phyloP scores from a whole-genome alignment of 495 filamentous ascomycete species.

The Daldinia loculata region DNA sequence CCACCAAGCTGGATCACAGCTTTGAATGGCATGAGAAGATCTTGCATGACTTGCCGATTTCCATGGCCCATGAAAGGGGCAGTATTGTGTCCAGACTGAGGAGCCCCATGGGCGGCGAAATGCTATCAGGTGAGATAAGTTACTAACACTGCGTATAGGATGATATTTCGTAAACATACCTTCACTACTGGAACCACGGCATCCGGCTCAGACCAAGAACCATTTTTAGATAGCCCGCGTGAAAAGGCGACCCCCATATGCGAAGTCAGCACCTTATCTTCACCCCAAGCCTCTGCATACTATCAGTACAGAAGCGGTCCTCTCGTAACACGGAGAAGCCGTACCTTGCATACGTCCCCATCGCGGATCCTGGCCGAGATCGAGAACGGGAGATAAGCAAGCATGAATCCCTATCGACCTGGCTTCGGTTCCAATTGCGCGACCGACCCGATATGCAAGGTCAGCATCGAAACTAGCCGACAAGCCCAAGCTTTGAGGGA shows the following conservation, averaged over 20 bases:
- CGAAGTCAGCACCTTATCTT: slow-evolving; percentile 53
- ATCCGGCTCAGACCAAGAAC: slow-evolving; percentile 48
- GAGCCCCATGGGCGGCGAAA: slow-evolving; percentile 53
- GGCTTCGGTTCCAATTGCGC: slow-evolving; percentile 52
- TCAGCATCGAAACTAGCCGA: slow-evolving; percentile 51
- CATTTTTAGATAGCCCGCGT: slow-evolving; percentile 52
- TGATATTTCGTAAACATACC: slow-evolving; percentile 19
- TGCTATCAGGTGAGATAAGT: slow-evolving; percentile 42
- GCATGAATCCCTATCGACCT: slow-evolving; percentile 53
- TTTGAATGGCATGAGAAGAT: slow-evolving; percentile 52
- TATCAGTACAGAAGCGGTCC: slow-evolving; percentile 5
- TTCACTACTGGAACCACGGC: slow-evolving; percentile 53
- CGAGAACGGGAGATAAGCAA: slow-evolving; percentile 55
- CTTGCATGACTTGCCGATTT: slow-evolving; percentile 50
- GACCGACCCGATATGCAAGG: slow-evolving; percentile 49
- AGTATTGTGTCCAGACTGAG: slow-evolving; percentile 50
- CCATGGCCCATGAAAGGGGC: slow-evolving; percentile 53
- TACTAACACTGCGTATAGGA: background rate
- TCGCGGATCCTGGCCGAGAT: slow-evolving; percentile 53
- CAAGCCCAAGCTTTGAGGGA: slow-evolving; percentile 51
- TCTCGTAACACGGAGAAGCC: background rate
- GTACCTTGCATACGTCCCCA: slow-evolving; percentile 55
- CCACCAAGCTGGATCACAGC: slow-evolving; percentile 53
- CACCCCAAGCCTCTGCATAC: slow-evolving; percentile 52
- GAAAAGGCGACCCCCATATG: slow-evolving; percentile 54